phyloP scores from a whole-genome alignment of 495 filamentous ascomycete genomes.

The Aspergillus ostianus region DNA sequence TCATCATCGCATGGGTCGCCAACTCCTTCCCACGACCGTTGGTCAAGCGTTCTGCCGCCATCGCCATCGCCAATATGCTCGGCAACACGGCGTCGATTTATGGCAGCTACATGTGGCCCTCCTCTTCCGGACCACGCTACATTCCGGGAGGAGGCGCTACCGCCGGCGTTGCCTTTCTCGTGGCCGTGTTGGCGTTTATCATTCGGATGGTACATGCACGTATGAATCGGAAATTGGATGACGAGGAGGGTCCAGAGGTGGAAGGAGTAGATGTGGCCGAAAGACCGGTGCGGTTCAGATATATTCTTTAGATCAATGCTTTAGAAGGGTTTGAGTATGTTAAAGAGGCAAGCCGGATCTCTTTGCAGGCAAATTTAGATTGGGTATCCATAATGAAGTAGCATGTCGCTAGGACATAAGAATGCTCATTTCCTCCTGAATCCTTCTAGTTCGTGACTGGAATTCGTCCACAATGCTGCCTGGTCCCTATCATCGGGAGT shows the following conservation, averaged over 20 bases:
- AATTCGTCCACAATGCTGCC: too few relatives aligned
- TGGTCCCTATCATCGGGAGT: too few relatives aligned
- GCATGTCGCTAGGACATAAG: too few relatives aligned
- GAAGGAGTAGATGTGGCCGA: slow-evolving; percentile 7
- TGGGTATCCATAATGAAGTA: too few relatives aligned
- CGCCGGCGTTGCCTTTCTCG: slow-evolving; percentile 28
- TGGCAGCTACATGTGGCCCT: slow-evolving; percentile 71
- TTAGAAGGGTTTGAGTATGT: too few relatives aligned
- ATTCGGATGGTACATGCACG: slow-evolving; percentile 49
- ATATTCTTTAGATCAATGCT: slow-evolving; percentile 27
- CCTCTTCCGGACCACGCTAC: slow-evolving; percentile 42
- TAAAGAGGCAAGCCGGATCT: too few relatives aligned
- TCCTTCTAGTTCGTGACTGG: slow-evolving; percentile 2
- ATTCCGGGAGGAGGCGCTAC: slow-evolving; percentile 34
- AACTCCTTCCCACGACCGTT: slow-evolving; percentile 77
- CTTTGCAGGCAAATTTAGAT: too few relatives aligned
- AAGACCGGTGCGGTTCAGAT: slow-evolving; percentile 56
- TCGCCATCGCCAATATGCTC: slow-evolving; percentile 76
- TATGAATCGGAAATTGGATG: slow-evolving; percentile 45
- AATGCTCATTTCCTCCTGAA: slow-evolving; percentile 9
- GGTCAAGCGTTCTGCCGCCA: slow-evolving; percentile 60
- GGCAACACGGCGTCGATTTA: slow-evolving; percentile 70
- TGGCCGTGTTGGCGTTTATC: slow-evolving; percentile 27
- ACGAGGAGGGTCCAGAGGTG: not conserved
- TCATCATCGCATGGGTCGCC: slow-evolving; percentile 68